These are phyloP conservation scores for Serendipita indica DNA, from an alignment of 768 basidiomycete genomes.

Conservation along the genomic window DNA sequence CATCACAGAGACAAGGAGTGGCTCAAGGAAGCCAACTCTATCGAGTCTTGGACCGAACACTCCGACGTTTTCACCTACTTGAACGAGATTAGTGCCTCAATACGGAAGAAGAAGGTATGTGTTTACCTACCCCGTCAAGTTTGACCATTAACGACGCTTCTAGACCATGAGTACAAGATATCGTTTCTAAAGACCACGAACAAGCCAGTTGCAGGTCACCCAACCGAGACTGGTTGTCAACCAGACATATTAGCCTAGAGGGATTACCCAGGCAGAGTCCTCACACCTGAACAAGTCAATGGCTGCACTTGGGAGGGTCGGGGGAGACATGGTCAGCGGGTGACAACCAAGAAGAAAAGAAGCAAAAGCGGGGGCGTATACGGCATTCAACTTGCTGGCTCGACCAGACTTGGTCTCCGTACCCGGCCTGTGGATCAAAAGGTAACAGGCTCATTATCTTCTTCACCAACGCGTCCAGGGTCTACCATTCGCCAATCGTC, in stretches of 20 bases:
- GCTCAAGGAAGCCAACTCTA: background rate
- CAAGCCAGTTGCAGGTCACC: background rate
- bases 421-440: background rate
- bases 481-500: background rate
- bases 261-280: background rate
- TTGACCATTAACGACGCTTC: background rate
- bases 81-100: background rate
- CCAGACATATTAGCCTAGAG: background rate
- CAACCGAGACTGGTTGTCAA: background rate
- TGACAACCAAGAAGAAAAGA: background rate
- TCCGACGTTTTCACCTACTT: background rate
- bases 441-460: background rate
- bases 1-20: background rate
- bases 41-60: background rate
- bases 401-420: background rate
- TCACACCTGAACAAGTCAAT: background rate
- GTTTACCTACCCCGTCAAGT: background rate
- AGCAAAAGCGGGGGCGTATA: background rate
- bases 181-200: background rate
- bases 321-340: background rate
- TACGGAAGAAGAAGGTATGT: background rate
- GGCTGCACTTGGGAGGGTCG: background rate
- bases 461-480: background rate
- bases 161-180: background rate
- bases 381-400: background rate